Conservation (phyloP, 106 monocot genomes). For the Allium cepa region DNA sequence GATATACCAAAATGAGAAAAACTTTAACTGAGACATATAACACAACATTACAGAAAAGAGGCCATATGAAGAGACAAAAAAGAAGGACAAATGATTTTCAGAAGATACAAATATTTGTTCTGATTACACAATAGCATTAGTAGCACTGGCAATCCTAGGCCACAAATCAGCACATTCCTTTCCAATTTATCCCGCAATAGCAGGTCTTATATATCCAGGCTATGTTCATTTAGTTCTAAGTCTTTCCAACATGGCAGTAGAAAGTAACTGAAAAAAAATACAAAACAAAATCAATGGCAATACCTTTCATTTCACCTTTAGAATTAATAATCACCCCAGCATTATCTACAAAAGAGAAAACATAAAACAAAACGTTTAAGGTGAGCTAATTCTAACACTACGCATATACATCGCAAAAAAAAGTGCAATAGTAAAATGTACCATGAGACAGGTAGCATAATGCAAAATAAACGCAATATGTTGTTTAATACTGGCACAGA, state of each 20-base stretch:
- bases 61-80: no score
- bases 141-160: not conserved
- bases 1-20: no score
- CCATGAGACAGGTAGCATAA: no score
- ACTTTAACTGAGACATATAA: no score
- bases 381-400: no score
- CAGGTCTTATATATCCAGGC: not conserved
- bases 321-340: conserved; percentile 17
- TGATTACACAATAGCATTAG: not conserved
- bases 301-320: conserved; percentile 22
- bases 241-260: no score
- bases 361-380: not conserved
- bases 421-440: no score
- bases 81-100: no score
- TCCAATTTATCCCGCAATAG: conserved; percentile 13
- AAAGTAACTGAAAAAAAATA: not conserved
- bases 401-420: no score
- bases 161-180: conserved; percentile 17
- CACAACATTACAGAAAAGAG: no score
- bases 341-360: conserved; percentile 6
- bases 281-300: not conserved
- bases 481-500: no score
- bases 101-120: not conserved
- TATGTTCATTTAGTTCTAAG: not conserved
- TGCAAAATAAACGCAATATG: no score